Evolutionary conservation across 2,329 filamentous ascomycete genomes (phyloP).

Genomic region (Aspergillus udagawae): DNA sequence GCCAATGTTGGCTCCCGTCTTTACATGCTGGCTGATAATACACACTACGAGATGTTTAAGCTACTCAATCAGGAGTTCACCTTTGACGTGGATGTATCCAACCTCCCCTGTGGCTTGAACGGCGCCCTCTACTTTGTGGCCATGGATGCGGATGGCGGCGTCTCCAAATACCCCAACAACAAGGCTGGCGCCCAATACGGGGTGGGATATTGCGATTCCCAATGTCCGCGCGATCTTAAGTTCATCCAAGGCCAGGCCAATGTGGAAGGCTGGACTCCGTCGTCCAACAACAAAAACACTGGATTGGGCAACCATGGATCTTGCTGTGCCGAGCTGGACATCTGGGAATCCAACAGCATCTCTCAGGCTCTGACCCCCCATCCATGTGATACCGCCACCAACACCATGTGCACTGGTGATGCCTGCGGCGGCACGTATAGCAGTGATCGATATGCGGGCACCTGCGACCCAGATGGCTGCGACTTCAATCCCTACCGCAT

Average conservation of each 20-base stretch:
- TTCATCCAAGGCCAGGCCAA: slow-evolving; percentile 49
- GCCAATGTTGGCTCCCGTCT: slow-evolving; percentile 50
- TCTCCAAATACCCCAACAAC: slow-evolving; percentile 48
- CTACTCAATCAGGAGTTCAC: slow-evolving; percentile 66
- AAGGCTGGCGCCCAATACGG: slow-evolving; percentile 58
- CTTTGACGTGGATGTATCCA: slow-evolving; percentile 68
- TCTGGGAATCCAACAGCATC: slow-evolving; percentile 67
- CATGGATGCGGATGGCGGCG: slow-evolving; percentile 60
- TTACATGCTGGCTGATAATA: slow-evolving; percentile 61
- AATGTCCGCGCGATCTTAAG: slow-evolving; percentile 52
- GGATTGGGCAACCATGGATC: slow-evolving; percentile 54
- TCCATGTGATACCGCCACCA: slow-evolving; percentile 52
- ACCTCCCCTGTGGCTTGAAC: slow-evolving; percentile 66
- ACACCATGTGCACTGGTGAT: slow-evolving; percentile 50
- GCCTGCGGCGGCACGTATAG: slow-evolving; percentile 53
- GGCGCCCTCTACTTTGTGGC: slow-evolving; percentile 64
- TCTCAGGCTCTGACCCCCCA: slow-evolving; percentile 64
- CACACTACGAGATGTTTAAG: slow-evolving; percentile 62
- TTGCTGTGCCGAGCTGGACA: slow-evolving; percentile 66
- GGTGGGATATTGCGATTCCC: slow-evolving; percentile 62
- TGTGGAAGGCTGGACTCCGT: slow-evolving; percentile 51
- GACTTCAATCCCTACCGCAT: slow-evolving; percentile 67
- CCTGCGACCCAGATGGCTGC: slow-evolving; percentile 66
- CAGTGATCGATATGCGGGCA: slow-evolving; percentile 54
- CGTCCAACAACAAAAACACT: slow-evolving; percentile 51